Conservation (phyloP, 2,329 filamentous ascomycete genomes). For the Cytospora chrysosperma region DNA sequence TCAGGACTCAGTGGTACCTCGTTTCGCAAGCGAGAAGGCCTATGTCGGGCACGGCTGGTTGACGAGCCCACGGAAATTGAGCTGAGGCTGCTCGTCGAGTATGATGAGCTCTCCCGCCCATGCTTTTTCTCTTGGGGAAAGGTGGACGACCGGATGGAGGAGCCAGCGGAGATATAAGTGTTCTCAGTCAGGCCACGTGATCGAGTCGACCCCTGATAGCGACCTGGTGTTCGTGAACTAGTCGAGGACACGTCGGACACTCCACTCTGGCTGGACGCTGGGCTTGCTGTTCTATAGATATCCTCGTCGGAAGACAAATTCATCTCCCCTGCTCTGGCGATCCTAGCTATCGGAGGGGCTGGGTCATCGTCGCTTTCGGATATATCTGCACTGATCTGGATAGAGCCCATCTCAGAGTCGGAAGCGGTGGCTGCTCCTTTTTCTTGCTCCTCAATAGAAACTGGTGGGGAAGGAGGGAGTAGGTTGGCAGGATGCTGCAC, state of each 20-base stretch:
- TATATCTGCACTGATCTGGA: constrained; percentile 57
- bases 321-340: constrained; percentile 66
- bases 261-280: constrained; percentile 61
- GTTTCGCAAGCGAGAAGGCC: constrained; percentile 72
- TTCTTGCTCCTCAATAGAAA: constrained; percentile 72
- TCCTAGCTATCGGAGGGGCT: constrained; percentile 71
- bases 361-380: constrained; percentile 77
- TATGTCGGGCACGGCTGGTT: constrained; percentile 40
- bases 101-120: constrained; percentile 44
- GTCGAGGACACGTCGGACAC: constrained; percentile 60
- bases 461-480: constrained; percentile 77
- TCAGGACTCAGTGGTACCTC: constrained; percentile 79
- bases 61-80: constrained; percentile 52
- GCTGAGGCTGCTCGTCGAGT: constrained; percentile 54
- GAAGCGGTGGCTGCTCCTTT: constrained; percentile 52
- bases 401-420: constrained; percentile 54
- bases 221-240: constrained; percentile 51
- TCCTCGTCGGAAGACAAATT: constrained; percentile 60
- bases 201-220: constrained; percentile 49
- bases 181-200: constrained; percentile 60
- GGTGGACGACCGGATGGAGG: constrained; percentile 48
- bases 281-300: constrained; percentile 65
- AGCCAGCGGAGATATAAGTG: constrained; percentile 68
- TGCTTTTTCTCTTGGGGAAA: constrained; percentile 18
- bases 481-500: constrained; percentile 81